A percentile compares a stretch with the other conserved stretches of the same genome.
Evolutionary conservation across 495 filamentous ascomycete genomes (phyloP).

Genomic region (Polyplosphaeria fusca): DNA sequence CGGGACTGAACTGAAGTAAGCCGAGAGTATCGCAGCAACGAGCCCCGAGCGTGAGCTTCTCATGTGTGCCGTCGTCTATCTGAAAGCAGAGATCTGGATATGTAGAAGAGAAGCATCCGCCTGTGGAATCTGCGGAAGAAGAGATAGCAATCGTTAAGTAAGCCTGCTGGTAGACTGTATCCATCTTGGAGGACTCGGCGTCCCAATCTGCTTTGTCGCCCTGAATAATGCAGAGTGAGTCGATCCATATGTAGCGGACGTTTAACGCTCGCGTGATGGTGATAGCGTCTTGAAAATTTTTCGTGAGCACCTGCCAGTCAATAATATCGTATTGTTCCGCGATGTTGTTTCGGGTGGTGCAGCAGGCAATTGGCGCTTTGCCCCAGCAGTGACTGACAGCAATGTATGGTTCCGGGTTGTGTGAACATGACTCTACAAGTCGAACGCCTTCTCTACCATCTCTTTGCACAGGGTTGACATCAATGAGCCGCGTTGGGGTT

Average conservation of each 20-base stretch:
- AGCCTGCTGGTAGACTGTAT: not conserved
- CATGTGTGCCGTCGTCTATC: not conserved
- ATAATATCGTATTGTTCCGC: not conserved
- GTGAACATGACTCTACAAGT: not conserved
- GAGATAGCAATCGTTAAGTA: conserved; percentile 3
- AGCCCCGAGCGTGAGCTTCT: not conserved
- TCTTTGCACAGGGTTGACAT: not conserved
- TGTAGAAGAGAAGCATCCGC: not conserved
- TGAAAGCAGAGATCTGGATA: not conserved
- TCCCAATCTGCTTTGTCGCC: conserved; percentile 3
- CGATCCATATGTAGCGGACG: conserved; percentile 2
- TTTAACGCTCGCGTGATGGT: not conserved
- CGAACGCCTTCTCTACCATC: not conserved
- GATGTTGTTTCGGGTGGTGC: not conserved
- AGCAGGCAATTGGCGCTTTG: conserved; percentile 1
- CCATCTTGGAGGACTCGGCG: conserved; percentile 7
- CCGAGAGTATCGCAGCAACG: conserved; percentile 1
- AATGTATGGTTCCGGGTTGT: not conserved
- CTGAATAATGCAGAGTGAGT: conserved; percentile 9
- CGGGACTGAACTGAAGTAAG: not conserved
- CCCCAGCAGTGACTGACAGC: conserved; percentile 12
- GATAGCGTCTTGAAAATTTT: conserved; percentile 7
- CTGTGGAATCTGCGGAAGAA: conserved; percentile 5
- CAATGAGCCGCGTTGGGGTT: not conserved
- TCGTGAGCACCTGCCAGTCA: not conserved